phyloP scores from a whole-genome alignment of 2,329 filamentous ascomycete species.

The Arthrobotrys entomopaga region DNA sequence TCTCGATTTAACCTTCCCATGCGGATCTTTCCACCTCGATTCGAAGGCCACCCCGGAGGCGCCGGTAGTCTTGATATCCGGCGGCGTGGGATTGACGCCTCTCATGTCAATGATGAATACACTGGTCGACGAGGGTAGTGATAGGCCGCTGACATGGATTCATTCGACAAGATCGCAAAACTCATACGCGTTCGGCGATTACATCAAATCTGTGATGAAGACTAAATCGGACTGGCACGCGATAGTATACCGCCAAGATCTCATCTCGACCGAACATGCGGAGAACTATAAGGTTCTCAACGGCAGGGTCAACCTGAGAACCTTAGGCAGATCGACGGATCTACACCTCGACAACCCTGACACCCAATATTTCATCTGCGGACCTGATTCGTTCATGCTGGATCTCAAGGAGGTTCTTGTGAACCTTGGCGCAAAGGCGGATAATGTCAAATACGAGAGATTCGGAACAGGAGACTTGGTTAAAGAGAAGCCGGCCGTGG shows the following conservation, averaged over 20 bases:
- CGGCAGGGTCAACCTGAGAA: constrained; percentile 70
- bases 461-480: constrained; percentile 70
- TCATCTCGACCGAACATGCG: constrained; percentile 64
- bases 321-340: constrained; percentile 66
- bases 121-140: constrained; percentile 61
- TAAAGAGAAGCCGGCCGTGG: constrained; percentile 56
- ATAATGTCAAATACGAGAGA: constrained; percentile 73
- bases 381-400: constrained; percentile 76
- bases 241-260: constrained; percentile 70
- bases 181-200: constrained; percentile 68
- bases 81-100: constrained; percentile 75
- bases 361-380: constrained; percentile 77
- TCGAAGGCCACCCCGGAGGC: constrained; percentile 62
- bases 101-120: constrained; percentile 73
- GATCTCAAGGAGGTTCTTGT: constrained; percentile 68
- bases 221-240: constrained; percentile 66
- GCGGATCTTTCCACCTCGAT: constrained; percentile 71
- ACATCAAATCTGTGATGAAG: constrained; percentile 64
- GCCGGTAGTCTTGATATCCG: constrained; percentile 74
- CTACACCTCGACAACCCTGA: constrained; percentile 68
- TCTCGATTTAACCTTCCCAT: constrained; percentile 69
- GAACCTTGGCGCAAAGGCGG: constrained; percentile 68
- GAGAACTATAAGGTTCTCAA: constrained; percentile 71
- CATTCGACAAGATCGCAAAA: constrained; percentile 69
- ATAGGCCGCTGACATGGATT: constrained; percentile 71